Evolutionary conservation across 2,329 filamentous ascomycete genomes (phyloP), one percentile per base, ranked within the genome.

Genomic region (Teratosphaeriaceae sp.): DNA sequence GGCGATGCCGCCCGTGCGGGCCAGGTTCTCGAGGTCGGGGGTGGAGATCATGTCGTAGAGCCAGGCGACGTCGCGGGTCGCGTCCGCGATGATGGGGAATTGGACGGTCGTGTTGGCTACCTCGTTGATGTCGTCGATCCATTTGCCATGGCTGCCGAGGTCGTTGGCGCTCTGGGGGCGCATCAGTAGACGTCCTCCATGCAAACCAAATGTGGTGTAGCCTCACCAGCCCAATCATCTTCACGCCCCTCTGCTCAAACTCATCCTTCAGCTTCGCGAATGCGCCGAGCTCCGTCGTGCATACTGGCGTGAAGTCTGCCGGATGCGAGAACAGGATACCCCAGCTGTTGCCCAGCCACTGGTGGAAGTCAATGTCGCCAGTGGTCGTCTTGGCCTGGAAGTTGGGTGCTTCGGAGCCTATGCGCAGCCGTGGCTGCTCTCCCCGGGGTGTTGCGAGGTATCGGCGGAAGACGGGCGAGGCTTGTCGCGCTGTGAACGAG

Each of bases 271-370:
- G 76, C 71, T 89, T 92, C 56, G 88, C 85, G 60, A 96, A 94
- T 47, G 88, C 88, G 50, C 88, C 89, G 50, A 96, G 83, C 73
- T 96, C 89, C 42, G 88, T 96, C 52, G 89, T 96, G 77, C 89
- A 96, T 47, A 95, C 89, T 42, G 89, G 89, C 1, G 89, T 95
- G 75, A 86, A 95, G 69, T 95, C 89, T 46, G 70, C 84, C 2
- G 86, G 86, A 71, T 90, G 86, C 23, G 83, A 88, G 75, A 92
- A 90, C 56, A 92, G 74, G 52, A 92, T 78, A 46, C 83, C 80
- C 86, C 86, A 90, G 60, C 76, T 82, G 72, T 84, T 74, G 60
- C 80, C 82, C 52, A 89, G 77, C 71, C 84, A 89, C 66, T 80
- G 75, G 58, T 46, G 44, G 19, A 46, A 46, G 35, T 46, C 44